A percentile compares a stretch with the other conserved stretches of the same genome.
These are phyloP conservation scores for Lachnellula willkommii DNA, from an alignment of 2,329 filamentous ascomycete species.

Conservation along the genomic window DNA sequence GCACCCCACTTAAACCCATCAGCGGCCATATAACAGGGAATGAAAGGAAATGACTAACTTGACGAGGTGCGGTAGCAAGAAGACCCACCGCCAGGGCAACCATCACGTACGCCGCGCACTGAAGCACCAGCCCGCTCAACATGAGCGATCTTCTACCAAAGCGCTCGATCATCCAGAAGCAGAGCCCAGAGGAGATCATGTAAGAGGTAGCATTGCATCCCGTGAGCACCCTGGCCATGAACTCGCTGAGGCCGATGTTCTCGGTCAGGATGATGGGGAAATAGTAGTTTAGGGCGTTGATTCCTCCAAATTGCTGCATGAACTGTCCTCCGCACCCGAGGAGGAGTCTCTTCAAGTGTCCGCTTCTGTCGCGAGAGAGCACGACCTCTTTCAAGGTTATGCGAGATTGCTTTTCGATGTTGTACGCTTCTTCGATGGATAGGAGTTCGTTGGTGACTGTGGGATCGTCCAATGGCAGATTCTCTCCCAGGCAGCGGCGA, in stretches of 20 bases:
- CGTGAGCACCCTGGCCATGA: slow-evolving; percentile 47
- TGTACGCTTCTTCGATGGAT: slow-evolving; percentile 44
- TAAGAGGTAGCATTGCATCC: slow-evolving; percentile 46
- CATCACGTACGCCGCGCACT: slow-evolving; percentile 16
- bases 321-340: slow-evolving; percentile 43
- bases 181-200: slow-evolving; percentile 35
- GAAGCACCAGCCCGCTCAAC: slow-evolving; percentile 55
- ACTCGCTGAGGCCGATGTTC: slow-evolving; percentile 39
- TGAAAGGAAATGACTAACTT: slow-evolving; percentile 46
- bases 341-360: slow-evolving; percentile 46
- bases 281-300: slow-evolving; percentile 38
- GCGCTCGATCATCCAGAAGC: slow-evolving; percentile 41
- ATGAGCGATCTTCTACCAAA: slow-evolving; percentile 64
- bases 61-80: slow-evolving; percentile 2
- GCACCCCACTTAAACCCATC: slow-evolving; percentile 18
- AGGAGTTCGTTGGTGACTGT: slow-evolving; percentile 48
- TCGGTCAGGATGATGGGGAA: slow-evolving; percentile 45
- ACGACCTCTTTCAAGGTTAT: slow-evolving; percentile 17
- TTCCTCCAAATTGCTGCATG: slow-evolving; percentile 44
- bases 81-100: slow-evolving; percentile 13
- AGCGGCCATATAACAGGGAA: slow-evolving; percentile 29
- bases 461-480: slow-evolving; percentile 39
- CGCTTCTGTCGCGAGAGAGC: slow-evolving; percentile 9
- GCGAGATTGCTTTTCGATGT: slow-evolving; percentile 38
- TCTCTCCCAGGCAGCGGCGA: slow-evolving; percentile 30